These are phyloP conservation scores for Boletus edulis DNA, from an alignment of 768 basidiomycete genomes.

Conservation along the genomic window DNA sequence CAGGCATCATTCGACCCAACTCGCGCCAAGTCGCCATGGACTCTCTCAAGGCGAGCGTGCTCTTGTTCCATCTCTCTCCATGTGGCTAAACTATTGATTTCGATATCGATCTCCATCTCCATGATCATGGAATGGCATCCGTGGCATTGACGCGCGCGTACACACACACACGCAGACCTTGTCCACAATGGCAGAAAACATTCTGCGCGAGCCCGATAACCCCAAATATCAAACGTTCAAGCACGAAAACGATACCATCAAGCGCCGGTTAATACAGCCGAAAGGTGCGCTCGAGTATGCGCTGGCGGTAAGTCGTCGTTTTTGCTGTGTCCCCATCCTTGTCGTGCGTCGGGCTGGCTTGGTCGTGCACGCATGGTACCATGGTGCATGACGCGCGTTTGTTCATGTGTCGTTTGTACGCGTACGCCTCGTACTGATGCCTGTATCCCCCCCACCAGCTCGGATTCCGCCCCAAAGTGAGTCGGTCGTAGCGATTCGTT, in stretches of 20 bases:
- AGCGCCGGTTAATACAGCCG: slow-evolving; percentile 63
- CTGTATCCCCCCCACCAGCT: slow-evolving; percentile 41
- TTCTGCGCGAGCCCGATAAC: slow-evolving; percentile 71
- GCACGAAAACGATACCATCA: slow-evolving; percentile 66
- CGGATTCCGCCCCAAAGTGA: slow-evolving; percentile 71
- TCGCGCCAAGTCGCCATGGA: slow-evolving; percentile 55
- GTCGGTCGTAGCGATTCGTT: background rate
- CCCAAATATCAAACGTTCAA: slow-evolving; percentile 74
- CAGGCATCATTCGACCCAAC: slow-evolving; percentile 74
- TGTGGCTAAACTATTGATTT: no score
- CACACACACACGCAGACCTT: slow-evolving; percentile 41
- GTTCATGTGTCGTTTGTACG: no score
- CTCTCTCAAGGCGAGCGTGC: slow-evolving; percentile 54
- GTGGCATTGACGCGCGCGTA: background rate
- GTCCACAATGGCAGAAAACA: slow-evolving; percentile 66
- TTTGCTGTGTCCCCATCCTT: no score
- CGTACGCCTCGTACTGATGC: no score
- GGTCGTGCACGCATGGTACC: no score
- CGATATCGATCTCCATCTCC: no score
- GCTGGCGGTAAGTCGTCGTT: slow-evolving; percentile 43
- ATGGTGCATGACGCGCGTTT: no score
- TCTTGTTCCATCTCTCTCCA: no score
- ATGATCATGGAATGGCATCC: no score
- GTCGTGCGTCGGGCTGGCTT: no score
- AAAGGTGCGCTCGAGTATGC: slow-evolving; percentile 79